Evolutionary conservation across 805 yeast species (phyloP), one percentile per base, ranked within the genome.

Genomic region (Sugiyamaella valdiviana): DNA sequence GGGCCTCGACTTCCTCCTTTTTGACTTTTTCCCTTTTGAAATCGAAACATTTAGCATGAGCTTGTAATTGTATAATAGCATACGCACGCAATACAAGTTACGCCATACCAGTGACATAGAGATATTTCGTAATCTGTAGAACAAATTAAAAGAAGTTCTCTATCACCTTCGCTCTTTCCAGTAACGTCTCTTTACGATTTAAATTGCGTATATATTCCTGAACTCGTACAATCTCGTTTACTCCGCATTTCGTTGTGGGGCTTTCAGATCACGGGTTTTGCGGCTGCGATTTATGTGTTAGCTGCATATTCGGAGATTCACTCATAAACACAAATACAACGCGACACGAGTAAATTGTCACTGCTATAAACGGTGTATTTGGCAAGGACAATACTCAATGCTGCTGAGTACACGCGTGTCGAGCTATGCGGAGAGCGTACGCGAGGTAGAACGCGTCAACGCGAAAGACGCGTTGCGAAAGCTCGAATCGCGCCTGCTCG

Each of bases 401-500:
- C 9, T 26, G 32, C 10, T 26, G 6, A 26, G 32, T 6, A 6
- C 24, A 10, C 14, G 19, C 14, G 26, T 14, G 10, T 21, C 41
- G 9, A 5, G 19, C 9, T 17, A 38, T 5, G 24, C n/a, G 4
- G 24, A 38, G 24, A 17, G 19, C 6, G 16, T 17, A 3, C 15
- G 24, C 24, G 41, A 38, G 10, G 41, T 20, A 5, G 41, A 38
- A 5, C 41, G 22, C 14, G 2, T 16, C 23, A 16, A 38, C 23
- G 19, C 41, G 16, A 21, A 20, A 10, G 23, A 38, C 24, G 24
- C 23, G 16, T 17, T 21, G 12, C 36, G 44, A 29, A 44, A 48
- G 40, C 21, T 15, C 17, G 39, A 44, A 37, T 44, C 39, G 22
- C 44, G 38, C 22, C 32, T 26, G 32, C 14, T 26, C n/a, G 3